These are phyloP conservation scores for Diaporthe sp. DNA, from an alignment of 2,329 filamentous ascomycete genomes.

Conservation along the genomic window DNA sequence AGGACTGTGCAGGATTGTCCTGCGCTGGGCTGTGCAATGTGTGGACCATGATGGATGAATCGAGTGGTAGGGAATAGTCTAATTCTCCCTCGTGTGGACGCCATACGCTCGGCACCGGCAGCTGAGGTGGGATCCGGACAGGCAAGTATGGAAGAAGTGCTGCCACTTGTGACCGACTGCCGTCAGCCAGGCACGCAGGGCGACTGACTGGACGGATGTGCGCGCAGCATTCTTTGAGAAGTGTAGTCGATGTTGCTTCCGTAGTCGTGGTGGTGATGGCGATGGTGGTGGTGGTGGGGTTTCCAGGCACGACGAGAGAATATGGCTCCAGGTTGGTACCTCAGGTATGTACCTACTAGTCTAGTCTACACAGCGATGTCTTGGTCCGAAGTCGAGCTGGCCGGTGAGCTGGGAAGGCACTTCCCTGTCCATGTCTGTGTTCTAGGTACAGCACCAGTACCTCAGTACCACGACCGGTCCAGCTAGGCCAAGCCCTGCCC, in stretches of 20 bases:
- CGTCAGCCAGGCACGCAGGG: conserved; percentile 12
- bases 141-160: neutral
- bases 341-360: neutral
- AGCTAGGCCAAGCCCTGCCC: conserved; percentile 11
- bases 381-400: conserved; percentile 32
- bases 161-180: conserved; percentile 3
- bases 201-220: neutral
- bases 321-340: neutral
- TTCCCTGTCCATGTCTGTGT: conserved; percentile 26
- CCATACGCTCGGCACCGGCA: conserved; percentile 29
- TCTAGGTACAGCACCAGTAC: neutral
- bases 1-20: conserved; percentile 17
- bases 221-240: neutral
- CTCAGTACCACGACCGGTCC: neutral
- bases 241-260: neutral
- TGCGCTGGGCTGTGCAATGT: neutral
- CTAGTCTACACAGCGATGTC: neutral
- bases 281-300: neutral
- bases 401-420: conserved; percentile 23
- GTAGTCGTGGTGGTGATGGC: neutral
- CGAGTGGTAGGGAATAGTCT: conserved; percentile 15
- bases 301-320: neutral
- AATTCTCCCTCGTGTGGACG: conserved; percentile 6
- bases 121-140: conserved; percentile 20
- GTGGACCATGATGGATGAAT: neutral